phyloP scores from a whole-genome alignment of 176 grass and related monocot genomes.

The Phragmites australis region DNA sequence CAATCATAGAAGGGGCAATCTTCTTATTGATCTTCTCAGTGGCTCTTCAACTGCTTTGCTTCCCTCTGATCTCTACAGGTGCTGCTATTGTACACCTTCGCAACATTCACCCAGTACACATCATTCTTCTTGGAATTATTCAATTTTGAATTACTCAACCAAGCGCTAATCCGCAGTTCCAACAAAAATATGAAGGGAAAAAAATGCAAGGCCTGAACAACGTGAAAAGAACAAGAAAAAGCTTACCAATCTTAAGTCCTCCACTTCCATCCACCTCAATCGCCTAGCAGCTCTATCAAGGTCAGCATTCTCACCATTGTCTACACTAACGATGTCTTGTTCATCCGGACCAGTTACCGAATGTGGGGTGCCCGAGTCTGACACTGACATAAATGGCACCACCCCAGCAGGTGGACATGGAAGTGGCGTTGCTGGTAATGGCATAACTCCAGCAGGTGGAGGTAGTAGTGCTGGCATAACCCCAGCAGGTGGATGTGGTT shows the following conservation, averaged over 20 bases:
- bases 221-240: not conserved
- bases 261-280: constrained; percentile 35
- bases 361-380: constrained; percentile 21
- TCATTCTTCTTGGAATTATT: constrained; percentile 25
- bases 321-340: constrained; percentile 26
- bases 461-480: not conserved
- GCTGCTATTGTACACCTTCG: constrained; percentile 32
- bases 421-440: not conserved
- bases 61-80: constrained; percentile 33
- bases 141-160: constrained; percentile 38
- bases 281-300: constrained; percentile 25
- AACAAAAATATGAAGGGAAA: not conserved
- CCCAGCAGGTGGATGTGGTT: not conserved
- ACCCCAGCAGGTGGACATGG: constrained; percentile 6
- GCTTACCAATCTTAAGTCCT: constrained; percentile 39
- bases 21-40: constrained; percentile 34
- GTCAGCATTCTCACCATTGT: constrained; percentile 24
- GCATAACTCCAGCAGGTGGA: constrained; percentile 11
- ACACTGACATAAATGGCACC: constrained; percentile 22
- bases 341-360: constrained; percentile 23
- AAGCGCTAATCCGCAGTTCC: constrained; percentile 39
- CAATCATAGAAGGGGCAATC: constrained; percentile 39
- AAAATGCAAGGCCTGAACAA: not conserved
- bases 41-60: constrained; percentile 21
- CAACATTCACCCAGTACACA: constrained; percentile 19